Evolutionary conservation across 768 basidiomycete genomes (phyloP), one percentile per base, ranked within the genome.

Genomic region (Pleurotus salmoneostramineus): DNA sequence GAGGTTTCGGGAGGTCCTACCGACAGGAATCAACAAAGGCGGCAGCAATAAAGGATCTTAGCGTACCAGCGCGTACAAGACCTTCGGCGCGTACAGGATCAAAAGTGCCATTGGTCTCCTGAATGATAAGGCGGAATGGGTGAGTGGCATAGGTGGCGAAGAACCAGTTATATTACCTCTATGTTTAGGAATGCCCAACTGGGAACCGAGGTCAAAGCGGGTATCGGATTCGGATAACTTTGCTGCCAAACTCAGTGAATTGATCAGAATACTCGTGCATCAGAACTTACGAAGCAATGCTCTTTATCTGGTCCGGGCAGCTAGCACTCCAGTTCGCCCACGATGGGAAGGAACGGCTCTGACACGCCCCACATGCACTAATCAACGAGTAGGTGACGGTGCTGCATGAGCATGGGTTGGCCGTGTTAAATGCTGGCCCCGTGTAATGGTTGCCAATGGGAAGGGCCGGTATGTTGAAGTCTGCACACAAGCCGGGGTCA

Each of bases 101-200:
- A 58, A 83, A 83, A 2, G 45, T 61, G 46, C 72, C 58, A 55
- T 65, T 69, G 6, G 64, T 66, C 75, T 80, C 52, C 54, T 36
- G 56, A 27, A 27, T 1, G 21, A 27, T 27, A 27, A 27, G 21
- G 56, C 60, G 40, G 60, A 50, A 57, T 56, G 46, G 32, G 54
- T 56, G 17, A 17, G 44, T 45, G 12, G 8, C 40, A 8, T n/a
- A 42, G n/a, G 40, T n/a, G 40, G 8, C 40, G 8, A n/a, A n/a
- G 21, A 27, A 27, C 40, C 40, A 42, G 40, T n/a, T 42, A 46
- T 64, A 79, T 77, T 63, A 73, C 59, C 46, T 50, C 67, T 17
- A 87, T 78, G 57, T 84, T 77, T 35, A 81, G 69, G 59, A 80
- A 88, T 10, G 85, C 85, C 86, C 86, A 88, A 8, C 76, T 77